phyloP scores from a whole-genome alignment of 148 eudicot genomes.

The Rhododendron vialii region DNA sequence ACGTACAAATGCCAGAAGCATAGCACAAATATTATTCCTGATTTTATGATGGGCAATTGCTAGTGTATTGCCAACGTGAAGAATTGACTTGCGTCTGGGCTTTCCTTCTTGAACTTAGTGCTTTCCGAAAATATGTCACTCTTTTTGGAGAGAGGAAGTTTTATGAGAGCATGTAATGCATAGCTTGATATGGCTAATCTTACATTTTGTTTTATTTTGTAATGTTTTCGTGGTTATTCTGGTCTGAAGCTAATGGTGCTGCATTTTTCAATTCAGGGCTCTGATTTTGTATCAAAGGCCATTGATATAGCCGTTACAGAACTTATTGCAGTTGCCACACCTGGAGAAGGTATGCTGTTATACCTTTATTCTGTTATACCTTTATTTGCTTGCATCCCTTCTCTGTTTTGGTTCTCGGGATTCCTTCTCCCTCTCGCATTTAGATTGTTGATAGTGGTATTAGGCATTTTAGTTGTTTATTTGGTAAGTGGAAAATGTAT shows the following conservation, averaged over 20 bases:
- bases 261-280: slow-evolving; percentile 36
- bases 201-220: background rate
- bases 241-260: background rate
- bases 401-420: background rate
- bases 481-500: background rate
- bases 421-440: background rate
- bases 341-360: slow-evolving; percentile 57
- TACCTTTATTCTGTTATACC: background rate
- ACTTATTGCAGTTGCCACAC: slow-evolving; percentile 63
- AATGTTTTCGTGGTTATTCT: background rate
- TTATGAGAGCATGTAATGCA: background rate
- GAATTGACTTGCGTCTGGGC: background rate
- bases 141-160: background rate
- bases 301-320: slow-evolving; percentile 74
- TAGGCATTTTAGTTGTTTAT: background rate
- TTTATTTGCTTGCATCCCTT: background rate
- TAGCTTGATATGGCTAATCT: background rate
- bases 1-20: background rate
- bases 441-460: background rate
- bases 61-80: background rate
- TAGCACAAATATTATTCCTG: background rate
- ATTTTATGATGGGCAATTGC: background rate
- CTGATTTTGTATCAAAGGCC: slow-evolving; percentile 66
- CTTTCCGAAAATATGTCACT: background rate
- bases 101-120: background rate